phyloP scores from a whole-genome alignment of 192 early-diverging fungal species.

The Gamsiella multidivaricata region DNA sequence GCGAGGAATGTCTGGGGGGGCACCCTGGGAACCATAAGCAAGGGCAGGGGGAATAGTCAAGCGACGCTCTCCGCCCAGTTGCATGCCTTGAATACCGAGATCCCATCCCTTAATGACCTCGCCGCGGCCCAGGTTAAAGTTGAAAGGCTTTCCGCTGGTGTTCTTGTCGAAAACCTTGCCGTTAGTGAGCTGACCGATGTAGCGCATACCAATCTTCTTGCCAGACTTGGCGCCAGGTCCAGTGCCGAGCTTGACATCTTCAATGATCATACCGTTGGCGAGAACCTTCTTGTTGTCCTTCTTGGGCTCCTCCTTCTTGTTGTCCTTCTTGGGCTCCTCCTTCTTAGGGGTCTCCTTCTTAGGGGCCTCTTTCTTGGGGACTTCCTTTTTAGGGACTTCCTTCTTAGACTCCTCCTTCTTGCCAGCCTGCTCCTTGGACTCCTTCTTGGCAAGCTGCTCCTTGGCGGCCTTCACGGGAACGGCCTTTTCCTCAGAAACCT shows the following conservation, averaged over 20 bases:
- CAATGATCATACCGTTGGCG: slow-evolving; percentile 81
- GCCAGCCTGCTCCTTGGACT: slow-evolving; percentile 56
- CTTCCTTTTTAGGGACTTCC: slow-evolving; percentile 47
- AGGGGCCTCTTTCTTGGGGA: slow-evolving; percentile 52
- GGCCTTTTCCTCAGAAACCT: slow-evolving; percentile 56
- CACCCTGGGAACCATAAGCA: slow-evolving; percentile 81
- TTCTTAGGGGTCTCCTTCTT: slow-evolving; percentile 62
- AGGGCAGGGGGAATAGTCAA: slow-evolving; percentile 88
- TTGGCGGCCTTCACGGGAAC: slow-evolving; percentile 40
- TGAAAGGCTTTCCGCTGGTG: slow-evolving; percentile 90
- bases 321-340: slow-evolving; percentile 60
- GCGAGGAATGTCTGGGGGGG: slow-evolving; percentile 92
- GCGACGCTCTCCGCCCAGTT: slow-evolving; percentile 89
- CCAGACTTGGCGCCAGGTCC: slow-evolving; percentile 59
- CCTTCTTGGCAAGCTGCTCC: slow-evolving; percentile 57
- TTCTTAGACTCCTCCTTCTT: slow-evolving; percentile 50
- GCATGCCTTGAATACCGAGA: slow-evolving; percentile 89
- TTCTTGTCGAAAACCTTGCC: slow-evolving; percentile 98
- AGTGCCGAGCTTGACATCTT: slow-evolving; percentile 72
- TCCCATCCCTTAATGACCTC: slow-evolving; percentile 99
- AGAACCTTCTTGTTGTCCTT: slow-evolving; percentile 67
- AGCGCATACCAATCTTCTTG: slow-evolving; percentile 82
- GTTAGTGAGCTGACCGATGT: slow-evolving; percentile 92
- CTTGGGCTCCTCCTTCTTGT: slow-evolving; percentile 61
- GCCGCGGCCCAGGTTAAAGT: slow-evolving; percentile 85